These are phyloP conservation scores for Microbotryum lychnidis-dioicae DNA, from an alignment of 1,284 basidiomycete species.

Conservation along the genomic window DNA sequence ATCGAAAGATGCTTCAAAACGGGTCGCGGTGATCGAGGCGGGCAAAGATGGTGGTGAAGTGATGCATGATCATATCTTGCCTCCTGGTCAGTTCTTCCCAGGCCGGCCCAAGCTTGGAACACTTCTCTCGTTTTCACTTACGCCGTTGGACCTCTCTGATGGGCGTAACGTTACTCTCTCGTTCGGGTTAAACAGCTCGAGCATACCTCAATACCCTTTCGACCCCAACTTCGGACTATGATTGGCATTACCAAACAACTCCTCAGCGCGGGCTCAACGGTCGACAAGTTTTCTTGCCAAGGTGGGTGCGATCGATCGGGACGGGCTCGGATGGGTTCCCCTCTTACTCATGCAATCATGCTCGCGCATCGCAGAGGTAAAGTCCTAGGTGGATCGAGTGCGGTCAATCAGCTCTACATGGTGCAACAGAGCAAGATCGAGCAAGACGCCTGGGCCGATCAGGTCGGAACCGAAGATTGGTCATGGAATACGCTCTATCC, in stretches of 20 bases:
- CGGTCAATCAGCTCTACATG: slow-evolving; percentile 49
- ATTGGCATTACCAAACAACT: slow-evolving; percentile 56
- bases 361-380: slow-evolving; percentile 19
- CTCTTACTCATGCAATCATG: neutral
- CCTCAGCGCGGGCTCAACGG: slow-evolving; percentile 46
- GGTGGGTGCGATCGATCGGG: slow-evolving; percentile 26
- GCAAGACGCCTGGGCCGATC: slow-evolving; percentile 44
- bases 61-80: slow-evolving; percentile 25
- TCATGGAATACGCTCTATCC: slow-evolving; percentile 50
- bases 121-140: neutral
- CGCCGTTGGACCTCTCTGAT: neutral
- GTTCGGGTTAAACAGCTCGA: neutral
- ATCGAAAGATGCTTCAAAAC: slow-evolving; percentile 61
- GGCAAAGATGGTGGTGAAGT: slow-evolving; percentile 54
- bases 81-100: neutral
- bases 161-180: slow-evolving; percentile 10
- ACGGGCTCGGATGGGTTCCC: slow-evolving; percentile 13
- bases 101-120: neutral
- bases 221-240: slow-evolving; percentile 45
- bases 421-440: slow-evolving; percentile 39
- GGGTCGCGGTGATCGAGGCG: slow-evolving; percentile 57
- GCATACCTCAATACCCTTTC: slow-evolving; percentile 4
- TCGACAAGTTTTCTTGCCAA: slow-evolving; percentile 31
- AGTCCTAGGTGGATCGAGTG: slow-evolving; percentile 30
- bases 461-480: slow-evolving; percentile 45